Evolutionary conservation across 495 filamentous ascomycete species (phyloP).

Genomic region (Lepidopterella palustris): DNA sequence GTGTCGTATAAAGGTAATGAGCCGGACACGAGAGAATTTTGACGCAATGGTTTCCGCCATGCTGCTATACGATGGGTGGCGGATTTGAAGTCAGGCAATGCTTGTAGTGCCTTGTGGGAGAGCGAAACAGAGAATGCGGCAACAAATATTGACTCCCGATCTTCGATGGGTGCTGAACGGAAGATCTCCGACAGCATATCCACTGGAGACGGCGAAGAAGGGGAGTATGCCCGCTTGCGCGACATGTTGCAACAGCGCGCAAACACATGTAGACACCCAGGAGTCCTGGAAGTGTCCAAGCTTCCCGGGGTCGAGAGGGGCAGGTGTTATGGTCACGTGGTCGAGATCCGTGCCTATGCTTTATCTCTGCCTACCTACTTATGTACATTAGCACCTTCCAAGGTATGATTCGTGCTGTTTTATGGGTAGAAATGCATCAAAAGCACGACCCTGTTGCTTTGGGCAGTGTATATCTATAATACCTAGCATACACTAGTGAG

Average conservation of each 20-base stretch:
- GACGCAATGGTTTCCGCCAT: constrained; percentile 34
- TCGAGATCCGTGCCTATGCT: too few relatives aligned
- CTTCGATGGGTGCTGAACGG: constrained; percentile 35
- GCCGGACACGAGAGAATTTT: constrained; percentile 23
- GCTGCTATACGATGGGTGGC: constrained; percentile 43
- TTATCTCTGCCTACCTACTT: too few relatives aligned
- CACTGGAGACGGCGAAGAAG: constrained; percentile 8
- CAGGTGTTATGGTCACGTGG: too few relatives aligned
- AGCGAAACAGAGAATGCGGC: constrained; percentile 39
- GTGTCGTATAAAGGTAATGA: constrained; percentile 29
- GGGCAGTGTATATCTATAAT: too few relatives aligned
- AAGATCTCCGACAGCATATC: constrained; percentile 22
- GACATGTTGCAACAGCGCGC: too few relatives aligned
- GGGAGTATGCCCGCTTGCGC: constrained; percentile 28
- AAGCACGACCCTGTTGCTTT: background rate
- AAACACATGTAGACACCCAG: too few relatives aligned
- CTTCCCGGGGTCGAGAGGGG: too few relatives aligned
- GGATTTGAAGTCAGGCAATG: constrained; percentile 28
- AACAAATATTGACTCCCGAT: constrained; percentile 40
- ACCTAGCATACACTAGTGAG: too few relatives aligned
- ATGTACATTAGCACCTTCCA: too few relatives aligned
- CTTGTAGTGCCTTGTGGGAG: constrained; percentile 33
- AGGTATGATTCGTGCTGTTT: too few relatives aligned
- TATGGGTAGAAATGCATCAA: background rate
- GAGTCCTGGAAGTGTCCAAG: too few relatives aligned